A percentile compares a stretch with the other conserved stretches of the same genome.
These are phyloP conservation scores for Fusarium avenaceum DNA, from an alignment of 2,329 filamentous ascomycete genomes.

Conservation along the genomic window DNA sequence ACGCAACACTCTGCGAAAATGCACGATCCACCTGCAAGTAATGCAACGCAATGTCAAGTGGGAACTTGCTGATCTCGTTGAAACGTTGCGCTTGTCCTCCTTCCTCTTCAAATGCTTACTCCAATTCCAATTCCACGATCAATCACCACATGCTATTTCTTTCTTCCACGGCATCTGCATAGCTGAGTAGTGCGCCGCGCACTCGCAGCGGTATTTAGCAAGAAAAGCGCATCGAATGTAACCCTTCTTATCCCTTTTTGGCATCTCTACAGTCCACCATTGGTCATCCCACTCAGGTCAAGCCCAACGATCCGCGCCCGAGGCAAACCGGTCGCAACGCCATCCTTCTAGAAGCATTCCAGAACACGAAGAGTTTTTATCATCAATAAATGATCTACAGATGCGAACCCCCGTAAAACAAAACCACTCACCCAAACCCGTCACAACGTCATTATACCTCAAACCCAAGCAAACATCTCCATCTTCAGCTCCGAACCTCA, in stretches of 20 bases:
- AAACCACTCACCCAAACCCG: not conserved
- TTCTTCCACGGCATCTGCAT: not conserved
- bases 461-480: not conserved
- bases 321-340: conserved; percentile 8
- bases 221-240: not conserved
- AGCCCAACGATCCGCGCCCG: not conserved
- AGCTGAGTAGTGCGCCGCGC: not conserved
- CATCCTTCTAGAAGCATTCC: conserved; percentile 36
- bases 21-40: conserved; percentile 4
- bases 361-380: conserved; percentile 15
- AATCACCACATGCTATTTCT: not conserved
- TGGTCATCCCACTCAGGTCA: not conserved
- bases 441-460: conserved; percentile 6
- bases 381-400: conserved; percentile 22
- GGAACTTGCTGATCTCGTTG: conserved; percentile 17
- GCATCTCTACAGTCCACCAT: not conserved
- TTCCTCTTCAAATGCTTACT: conserved; percentile 2
- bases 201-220: not conserved
- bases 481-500: too few species aligned
- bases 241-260: not conserved
- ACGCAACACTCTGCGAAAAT: not conserved
- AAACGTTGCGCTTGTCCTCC: conserved; percentile 8
- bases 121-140: not conserved
- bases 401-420: not conserved
- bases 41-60: not conserved